Percentiles rank a stretch among this genome's conserved stretches.
Conservation (phyloP, 1,139 yeast species). For the Saccharomyces hybrid region DNA sequence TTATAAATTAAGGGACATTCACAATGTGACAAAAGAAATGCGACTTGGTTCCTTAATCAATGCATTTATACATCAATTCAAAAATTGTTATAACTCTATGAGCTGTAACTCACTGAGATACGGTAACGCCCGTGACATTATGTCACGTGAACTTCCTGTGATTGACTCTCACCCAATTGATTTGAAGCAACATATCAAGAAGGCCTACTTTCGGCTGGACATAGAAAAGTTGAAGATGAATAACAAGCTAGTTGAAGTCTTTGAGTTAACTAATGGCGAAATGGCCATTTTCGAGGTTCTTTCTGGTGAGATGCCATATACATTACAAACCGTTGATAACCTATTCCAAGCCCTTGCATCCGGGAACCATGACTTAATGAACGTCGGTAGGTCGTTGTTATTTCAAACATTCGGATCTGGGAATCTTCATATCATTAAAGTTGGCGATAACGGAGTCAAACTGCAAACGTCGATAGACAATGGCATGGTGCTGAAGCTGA, state of each 20-base stretch:
- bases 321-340: neutral
- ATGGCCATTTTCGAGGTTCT: constrained; percentile 34
- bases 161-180: constrained; percentile 13
- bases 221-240: constrained; percentile 8
- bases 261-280: constrained; percentile 20
- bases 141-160: constrained; percentile 9
- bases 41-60: constrained; percentile 1
- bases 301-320: constrained; percentile 10
- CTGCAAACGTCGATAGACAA: constrained; percentile 16
- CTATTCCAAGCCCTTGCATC: constrained; percentile 10
- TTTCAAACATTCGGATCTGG: constrained; percentile 32
- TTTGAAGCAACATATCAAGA: constrained; percentile 9
- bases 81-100: constrained; percentile 12
- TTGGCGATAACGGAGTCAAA: constrained; percentile 7
- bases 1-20: neutral
- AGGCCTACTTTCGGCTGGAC: constrained; percentile 15
- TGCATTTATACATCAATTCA: constrained; percentile 11
- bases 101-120: constrained; percentile 10
- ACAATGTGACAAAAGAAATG: neutral
- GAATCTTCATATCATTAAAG: constrained; percentile 22
- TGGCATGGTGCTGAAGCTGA: constrained; percentile 10
- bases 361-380: constrained; percentile 7
- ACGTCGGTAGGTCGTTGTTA: constrained; percentile 32
- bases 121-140: constrained; percentile 8
- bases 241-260: constrained; percentile 28